Evolutionary conservation across 129 eudicot species (phyloP), one percentile per base, ranked within the genome.

Genomic region (Mikania micrantha): DNA sequence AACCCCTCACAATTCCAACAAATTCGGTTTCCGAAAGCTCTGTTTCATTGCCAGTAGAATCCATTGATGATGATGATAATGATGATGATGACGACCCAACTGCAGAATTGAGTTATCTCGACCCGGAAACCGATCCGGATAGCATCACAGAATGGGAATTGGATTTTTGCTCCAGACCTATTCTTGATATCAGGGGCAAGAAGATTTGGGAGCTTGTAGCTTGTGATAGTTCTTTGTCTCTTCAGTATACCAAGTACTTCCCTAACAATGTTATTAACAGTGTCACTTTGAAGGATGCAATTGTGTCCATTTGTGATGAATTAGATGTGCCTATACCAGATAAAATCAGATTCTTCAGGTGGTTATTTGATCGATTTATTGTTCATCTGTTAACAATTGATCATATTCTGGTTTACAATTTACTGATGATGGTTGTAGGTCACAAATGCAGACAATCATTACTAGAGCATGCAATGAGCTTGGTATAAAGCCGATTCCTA

Each of bases 381-480:
- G 29, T 47, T 5, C 12, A 17, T 20, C 16, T 6, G 8, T 38
- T 56, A 19, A 12, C n/a, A 41, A 2, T 57, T 11, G 69, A 59
- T 61, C 20, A 32, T 28, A 49, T 50, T 61, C n/a, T n/a, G n/a
- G n/a, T n/a, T n/a, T n/a, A n/a, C n/a, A 38, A 71, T 50, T 60
- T 59, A 32, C 50, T 54, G 42, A 52, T 67, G 17, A 13, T 66
- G 32, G 36, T 67, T 80, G 13, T 52, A 93, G 98, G 84, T 93
- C 98, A 48, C 98, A 93, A 69, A 86, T 93, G 98, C 96, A 88
- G 91, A 93, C 98, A 16, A 93, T 93, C 60, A 88, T 93, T 38
- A 80, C 96, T 16, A 86, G 84, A 69, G 98, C 96, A 27, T 93
- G 98, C 50, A 80, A 80, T 70, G 98, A 93, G 90, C 95, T 93